Evolutionary conservation across 495 filamentous ascomycete species (phyloP).

Genomic region (Barbatosphaeria neglecta): DNA sequence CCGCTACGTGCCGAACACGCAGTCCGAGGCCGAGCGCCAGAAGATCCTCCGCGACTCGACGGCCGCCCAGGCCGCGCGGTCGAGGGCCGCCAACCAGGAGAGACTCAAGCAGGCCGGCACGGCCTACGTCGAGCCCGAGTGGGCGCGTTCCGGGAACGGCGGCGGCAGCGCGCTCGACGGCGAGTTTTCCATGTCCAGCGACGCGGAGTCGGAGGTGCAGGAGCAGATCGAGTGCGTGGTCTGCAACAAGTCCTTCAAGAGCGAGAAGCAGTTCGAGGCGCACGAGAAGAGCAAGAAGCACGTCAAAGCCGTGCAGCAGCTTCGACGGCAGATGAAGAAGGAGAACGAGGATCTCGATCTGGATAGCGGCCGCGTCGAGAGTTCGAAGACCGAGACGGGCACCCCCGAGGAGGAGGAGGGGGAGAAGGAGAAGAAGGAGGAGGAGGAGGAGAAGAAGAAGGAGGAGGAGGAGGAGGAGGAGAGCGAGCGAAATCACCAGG

Average conservation of each 20-base stretch:
- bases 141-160: constrained; percentile 51
- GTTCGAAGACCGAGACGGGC: not conserved
- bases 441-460: constrained; percentile 1
- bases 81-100: constrained; percentile 68
- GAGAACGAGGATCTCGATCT: constrained; percentile 55
- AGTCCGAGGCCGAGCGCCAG: constrained; percentile 72
- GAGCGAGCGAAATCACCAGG: constrained; percentile 1
- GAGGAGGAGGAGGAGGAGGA: not conserved
- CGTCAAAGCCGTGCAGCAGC: constrained; percentile 64
- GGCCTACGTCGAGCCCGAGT: constrained; percentile 54
- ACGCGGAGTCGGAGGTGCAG: constrained; percentile 42
- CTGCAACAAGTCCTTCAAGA: constrained; percentile 88
- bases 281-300: constrained; percentile 98
- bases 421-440: constrained; percentile 2
- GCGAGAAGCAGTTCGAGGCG: constrained; percentile 79
- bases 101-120: constrained; percentile 42
- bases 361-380: no score
- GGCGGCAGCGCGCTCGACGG: constrained; percentile 22
- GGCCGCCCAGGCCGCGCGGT: constrained; percentile 72
- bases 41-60: constrained; percentile 66
- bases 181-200: constrained; percentile 27
- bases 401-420: constrained; percentile 7
- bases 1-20: constrained; percentile 53
- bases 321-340: constrained; percentile 71
- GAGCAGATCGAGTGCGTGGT: constrained; percentile 79